phyloP scores from a whole-genome alignment of 2,329 filamentous ascomycete genomes.

The Coniochaeta hoffmannii region DNA sequence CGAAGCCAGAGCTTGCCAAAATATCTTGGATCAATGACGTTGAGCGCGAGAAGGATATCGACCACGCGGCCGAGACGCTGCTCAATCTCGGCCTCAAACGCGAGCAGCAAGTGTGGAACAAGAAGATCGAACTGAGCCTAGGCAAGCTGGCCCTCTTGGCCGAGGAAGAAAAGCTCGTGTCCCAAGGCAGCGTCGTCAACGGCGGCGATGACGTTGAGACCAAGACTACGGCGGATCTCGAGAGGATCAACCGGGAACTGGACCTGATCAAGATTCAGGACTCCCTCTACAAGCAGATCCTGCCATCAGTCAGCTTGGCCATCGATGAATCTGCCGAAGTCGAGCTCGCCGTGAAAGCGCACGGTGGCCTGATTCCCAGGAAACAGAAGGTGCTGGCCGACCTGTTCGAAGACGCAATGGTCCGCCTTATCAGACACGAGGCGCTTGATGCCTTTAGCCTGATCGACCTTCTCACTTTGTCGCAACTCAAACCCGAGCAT shows the following conservation, averaged over 20 bases:
- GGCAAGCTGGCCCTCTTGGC: slow-evolving; percentile 76
- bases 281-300: slow-evolving; percentile 62
- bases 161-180: slow-evolving; percentile 30
- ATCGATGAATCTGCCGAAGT: slow-evolving; percentile 75
- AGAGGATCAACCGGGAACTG: slow-evolving; percentile 55
- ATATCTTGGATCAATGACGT: slow-evolving; percentile 96
- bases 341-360: slow-evolving; percentile 66
- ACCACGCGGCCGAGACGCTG: slow-evolving; percentile 64
- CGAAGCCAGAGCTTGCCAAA: slow-evolving; percentile 63
- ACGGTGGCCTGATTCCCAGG: slow-evolving; percentile 46
- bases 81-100: slow-evolving; percentile 60
- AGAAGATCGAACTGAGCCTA: slow-evolving; percentile 86
- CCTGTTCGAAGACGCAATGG: slow-evolving; percentile 64
- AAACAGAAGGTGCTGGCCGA: slow-evolving; percentile 60
- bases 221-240: slow-evolving; percentile 30
- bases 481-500: slow-evolving; percentile 39
- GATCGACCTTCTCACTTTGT: slow-evolving; percentile 74
- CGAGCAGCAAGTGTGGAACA: slow-evolving; percentile 81
- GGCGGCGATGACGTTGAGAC: slow-evolving; percentile 16
- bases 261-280: slow-evolving; percentile 75
- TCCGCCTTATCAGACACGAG: slow-evolving; percentile 62
- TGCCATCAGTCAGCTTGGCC: slow-evolving; percentile 58
- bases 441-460: slow-evolving; percentile 58
- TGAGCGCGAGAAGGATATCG: slow-evolving; percentile 65
- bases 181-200: slow-evolving; percentile 14